phyloP scores from a whole-genome alignment of 306 rosid genomes.

The Cicer arietinum region DNA sequence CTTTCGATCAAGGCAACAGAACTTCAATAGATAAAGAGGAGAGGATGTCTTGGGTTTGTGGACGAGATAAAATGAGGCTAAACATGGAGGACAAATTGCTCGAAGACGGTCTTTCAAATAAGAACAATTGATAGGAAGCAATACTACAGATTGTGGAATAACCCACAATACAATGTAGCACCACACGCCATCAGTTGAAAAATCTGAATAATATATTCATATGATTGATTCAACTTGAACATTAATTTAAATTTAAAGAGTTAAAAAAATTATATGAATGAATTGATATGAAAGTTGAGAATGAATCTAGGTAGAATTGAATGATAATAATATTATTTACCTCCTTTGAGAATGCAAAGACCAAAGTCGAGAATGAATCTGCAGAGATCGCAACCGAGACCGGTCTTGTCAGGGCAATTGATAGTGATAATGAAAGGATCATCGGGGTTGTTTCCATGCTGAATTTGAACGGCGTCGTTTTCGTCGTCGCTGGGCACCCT shows the following conservation, averaged over 20 bases:
- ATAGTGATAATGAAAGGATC: conserved; percentile 68
- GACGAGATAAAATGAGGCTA: conserved; percentile 47
- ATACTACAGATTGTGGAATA: conserved; percentile 51
- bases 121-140: conserved; percentile 53
- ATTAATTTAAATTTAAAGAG: not conserved
- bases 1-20: conserved; percentile 65
- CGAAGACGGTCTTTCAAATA: conserved; percentile 64
- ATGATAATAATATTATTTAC: conserved; percentile 13
- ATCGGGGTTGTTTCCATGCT: conserved; percentile 47
- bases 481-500: conserved; percentile 53
- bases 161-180: conserved; percentile 82
- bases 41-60: conserved; percentile 52
- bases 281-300: not conserved
- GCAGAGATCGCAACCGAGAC: conserved; percentile 79
- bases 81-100: conserved; percentile 65
- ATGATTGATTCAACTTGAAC: not conserved
- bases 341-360: conserved; percentile 71
- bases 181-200: conserved; percentile 84
- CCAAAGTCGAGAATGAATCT: conserved; percentile 74
- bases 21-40: conserved; percentile 67
- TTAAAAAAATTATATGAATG: not conserved
- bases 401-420: conserved; percentile 79
- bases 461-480: conserved; percentile 71
- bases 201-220: conserved; percentile 48
- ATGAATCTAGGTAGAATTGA: too few relatives aligned